phyloP scores from a whole-genome alignment of 1,139 yeast genomes.

The Chernovozyma aurita region DNA sequence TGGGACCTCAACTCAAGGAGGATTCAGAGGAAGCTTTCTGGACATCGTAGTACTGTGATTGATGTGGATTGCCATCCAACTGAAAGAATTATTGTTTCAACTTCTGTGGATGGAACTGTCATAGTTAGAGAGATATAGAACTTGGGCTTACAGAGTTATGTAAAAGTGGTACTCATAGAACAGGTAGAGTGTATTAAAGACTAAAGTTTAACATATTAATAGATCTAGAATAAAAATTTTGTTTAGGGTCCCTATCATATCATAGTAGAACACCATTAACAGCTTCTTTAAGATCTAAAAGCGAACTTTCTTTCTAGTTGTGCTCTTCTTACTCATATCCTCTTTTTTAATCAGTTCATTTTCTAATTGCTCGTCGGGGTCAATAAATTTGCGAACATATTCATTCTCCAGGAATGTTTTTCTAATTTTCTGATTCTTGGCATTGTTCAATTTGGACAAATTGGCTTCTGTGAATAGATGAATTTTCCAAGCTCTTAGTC shows the following conservation, averaged over 20 bases:
- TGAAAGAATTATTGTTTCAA: conserved; percentile 35
- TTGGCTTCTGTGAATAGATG: conserved; percentile 44
- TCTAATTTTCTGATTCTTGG: conserved; percentile 20
- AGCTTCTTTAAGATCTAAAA: no score
- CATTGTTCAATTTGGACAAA: conserved; percentile 28
- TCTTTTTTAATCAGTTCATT: conserved; percentile 10
- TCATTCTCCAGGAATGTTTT: conserved; percentile 20
- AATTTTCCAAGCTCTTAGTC: conserved; percentile 33
- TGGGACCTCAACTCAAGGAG: conserved; percentile 60
- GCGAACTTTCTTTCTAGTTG: conserved; percentile 8
- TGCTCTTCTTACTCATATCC: conserved; percentile 3
- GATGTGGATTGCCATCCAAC: conserved; percentile 50
- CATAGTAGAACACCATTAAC: no score
- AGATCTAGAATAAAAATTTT: no score
- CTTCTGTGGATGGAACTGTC: conserved; percentile 48
- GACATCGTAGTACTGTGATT: conserved; percentile 60
- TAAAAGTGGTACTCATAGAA: neutral
- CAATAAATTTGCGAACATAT: conserved; percentile 17
- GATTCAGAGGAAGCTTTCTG: conserved; percentile 45
- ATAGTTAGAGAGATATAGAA: conserved; percentile 34
- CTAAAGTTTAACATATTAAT: no score
- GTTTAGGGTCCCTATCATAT: no score
- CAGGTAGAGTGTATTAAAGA: neutral
- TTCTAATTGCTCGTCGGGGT: conserved; percentile 12
- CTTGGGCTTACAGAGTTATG: neutral